A percentile compares a stretch with the other conserved stretches of the same genome.
These are phyloP conservation scores for Arthroderma sp. DNA, from an alignment of 2,329 filamentous ascomycete species.

Conservation along the genomic window DNA sequence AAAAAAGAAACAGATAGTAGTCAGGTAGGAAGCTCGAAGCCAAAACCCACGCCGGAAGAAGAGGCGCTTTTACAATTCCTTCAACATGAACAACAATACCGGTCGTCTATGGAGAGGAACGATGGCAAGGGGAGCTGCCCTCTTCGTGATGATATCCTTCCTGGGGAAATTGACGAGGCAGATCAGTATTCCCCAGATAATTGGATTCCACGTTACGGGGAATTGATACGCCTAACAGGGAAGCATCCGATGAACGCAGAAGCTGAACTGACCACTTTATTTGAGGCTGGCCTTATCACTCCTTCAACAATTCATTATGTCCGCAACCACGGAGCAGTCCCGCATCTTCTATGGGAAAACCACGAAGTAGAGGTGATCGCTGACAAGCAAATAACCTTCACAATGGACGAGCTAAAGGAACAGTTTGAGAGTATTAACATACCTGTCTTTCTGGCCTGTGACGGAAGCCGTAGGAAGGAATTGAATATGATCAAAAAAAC, in stretches of 20 bases:
- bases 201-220: conserved; percentile 39
- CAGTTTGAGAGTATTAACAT: conserved; percentile 38
- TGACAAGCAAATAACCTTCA: conserved; percentile 25
- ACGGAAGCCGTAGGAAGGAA: conserved; percentile 42
- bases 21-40: conserved; percentile 12
- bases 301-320: conserved; percentile 43
- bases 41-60: conserved; percentile 27
- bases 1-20: conserved; percentile 17
- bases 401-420: conserved; percentile 36
- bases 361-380: conserved; percentile 35
- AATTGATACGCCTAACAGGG: conserved; percentile 41
- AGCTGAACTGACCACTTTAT: conserved; percentile 32
- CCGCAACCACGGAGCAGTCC: conserved; percentile 44
- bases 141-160: conserved; percentile 20
- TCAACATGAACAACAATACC: conserved; percentile 36
- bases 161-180: conserved; percentile 36
- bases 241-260: conserved; percentile 45
- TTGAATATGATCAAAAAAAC: conserved; percentile 40
- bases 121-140: not conserved
- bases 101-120: conserved; percentile 21
- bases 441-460: conserved; percentile 38
- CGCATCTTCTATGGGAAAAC: conserved; percentile 39
- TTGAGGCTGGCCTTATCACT: conserved; percentile 40
- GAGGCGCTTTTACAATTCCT: conserved; percentile 33
- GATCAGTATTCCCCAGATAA: conserved; percentile 45